Evolutionary conservation across 2,329 filamentous ascomycete genomes (phyloP), one percentile per base, ranked within the genome.

Genomic region (Proliferodiscus dingleyae): DNA sequence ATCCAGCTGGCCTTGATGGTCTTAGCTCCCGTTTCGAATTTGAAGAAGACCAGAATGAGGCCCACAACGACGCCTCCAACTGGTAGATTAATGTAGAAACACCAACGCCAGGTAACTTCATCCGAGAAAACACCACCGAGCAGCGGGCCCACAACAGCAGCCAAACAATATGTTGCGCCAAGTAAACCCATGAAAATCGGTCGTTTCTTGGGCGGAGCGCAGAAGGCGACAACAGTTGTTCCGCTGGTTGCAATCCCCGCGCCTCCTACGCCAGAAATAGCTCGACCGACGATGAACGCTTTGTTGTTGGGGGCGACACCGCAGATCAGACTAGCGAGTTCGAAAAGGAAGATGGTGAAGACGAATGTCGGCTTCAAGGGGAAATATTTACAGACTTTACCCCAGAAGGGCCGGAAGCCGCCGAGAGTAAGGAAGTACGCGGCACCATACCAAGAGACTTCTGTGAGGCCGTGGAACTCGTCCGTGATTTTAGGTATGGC

Each of bases 81-180:
- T 0, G 68, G 69, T 1, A 71, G 57, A 40, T 64, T 68, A 57
- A 68, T 68, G 71, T 73, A 51, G 15, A 52, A 52, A 28, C 50
- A 52, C 50, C 67, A 67, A 5, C 61, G 52, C 32, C 69, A 54
- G 1, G 65, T 58, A 1, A 69, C 66, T 0, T 61, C 56, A 28
- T 64, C 45, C 2, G 56, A 57, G 26, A 65, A 62, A 6, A 52
- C 54, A 24, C 62, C 62, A 19, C 62, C 62, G 7, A 65, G 26
- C 2, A 64, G 41, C 2, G 62, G 62, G 13, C 60, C 62, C 38
- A 49, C 43, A 11, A 58, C 39, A n/a, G 54, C 43, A 4, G 49
- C 23, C 7, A 49, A 37, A 5, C 40, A 51, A 81, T 82, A 85
- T 0, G 85, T 21, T 18, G 19, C n/a, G 13, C 43, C 42, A 3